A percentile compares a stretch with the other conserved stretches of the same genome.
Evolutionary conservation across 2,329 filamentous ascomycete genomes (phyloP).

Genomic region (Botryotinia convoluta): DNA sequence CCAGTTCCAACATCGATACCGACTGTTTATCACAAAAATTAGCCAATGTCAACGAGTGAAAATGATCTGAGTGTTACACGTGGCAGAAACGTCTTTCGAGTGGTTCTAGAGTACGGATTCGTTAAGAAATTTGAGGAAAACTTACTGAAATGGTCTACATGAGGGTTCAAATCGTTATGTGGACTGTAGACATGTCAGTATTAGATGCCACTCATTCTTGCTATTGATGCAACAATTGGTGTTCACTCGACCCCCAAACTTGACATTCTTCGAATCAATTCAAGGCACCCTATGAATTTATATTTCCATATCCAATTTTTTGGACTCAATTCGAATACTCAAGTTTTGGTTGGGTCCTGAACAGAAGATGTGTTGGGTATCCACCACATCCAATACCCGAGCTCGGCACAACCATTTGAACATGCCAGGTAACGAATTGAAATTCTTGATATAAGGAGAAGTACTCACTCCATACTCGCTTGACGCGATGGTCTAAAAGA

Average conservation of each 20-base stretch:
- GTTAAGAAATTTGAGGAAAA: not conserved
- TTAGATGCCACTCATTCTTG: not conserved
- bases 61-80: not conserved
- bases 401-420: not conserved
- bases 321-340: not conserved
- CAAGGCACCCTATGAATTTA: not conserved
- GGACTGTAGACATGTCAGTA: slow-evolving; percentile 25
- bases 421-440: not conserved
- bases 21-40: slow-evolving; percentile 41
- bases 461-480: slow-evolving; percentile 38
- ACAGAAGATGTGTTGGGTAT: not conserved
- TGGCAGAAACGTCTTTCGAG: not conserved
- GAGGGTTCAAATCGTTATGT: slow-evolving; percentile 39
- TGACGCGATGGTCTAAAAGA: slow-evolving; percentile 34
- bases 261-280: not conserved
- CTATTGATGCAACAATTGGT: not conserved
- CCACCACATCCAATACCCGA: not conserved
- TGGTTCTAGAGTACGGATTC: not conserved
- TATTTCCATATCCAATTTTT: not conserved
- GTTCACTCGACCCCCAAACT: not conserved
- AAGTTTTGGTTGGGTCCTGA: not conserved
- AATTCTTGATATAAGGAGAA: not conserved
- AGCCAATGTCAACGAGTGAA: not conserved
- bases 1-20: slow-evolving; percentile 97
- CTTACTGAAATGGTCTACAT: slow-evolving; percentile 53